Evolutionary conservation across 2,329 filamentous ascomycete genomes (phyloP).

Genomic region (Nemania bipapillata): DNA sequence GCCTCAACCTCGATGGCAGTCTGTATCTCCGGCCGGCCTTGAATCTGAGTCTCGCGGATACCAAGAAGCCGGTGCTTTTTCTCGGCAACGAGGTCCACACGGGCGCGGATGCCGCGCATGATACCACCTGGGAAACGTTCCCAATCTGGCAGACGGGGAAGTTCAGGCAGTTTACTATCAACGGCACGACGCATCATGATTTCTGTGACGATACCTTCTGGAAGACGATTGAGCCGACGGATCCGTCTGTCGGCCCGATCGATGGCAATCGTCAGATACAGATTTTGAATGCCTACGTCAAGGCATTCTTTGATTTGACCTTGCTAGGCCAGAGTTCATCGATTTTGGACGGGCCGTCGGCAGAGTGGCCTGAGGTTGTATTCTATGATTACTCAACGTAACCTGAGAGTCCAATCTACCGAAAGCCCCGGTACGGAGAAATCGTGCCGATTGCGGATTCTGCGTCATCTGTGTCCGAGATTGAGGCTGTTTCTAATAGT

Average conservation of each 20-base stretch:
- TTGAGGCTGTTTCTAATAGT: too few relatives aligned
- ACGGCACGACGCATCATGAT: slow-evolving; percentile 37
- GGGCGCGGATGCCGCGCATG: not conserved
- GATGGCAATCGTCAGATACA: slow-evolving; percentile 22
- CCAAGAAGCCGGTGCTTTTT: slow-evolving; percentile 17
- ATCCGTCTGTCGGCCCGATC: slow-evolving; percentile 33
- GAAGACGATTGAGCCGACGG: slow-evolving; percentile 34
- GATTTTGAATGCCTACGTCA: slow-evolving; percentile 27
- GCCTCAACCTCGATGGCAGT: slow-evolving; percentile 44
- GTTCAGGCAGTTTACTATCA: slow-evolving; percentile 25
- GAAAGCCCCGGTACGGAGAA: too few relatives aligned
- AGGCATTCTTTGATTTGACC: slow-evolving; percentile 30
- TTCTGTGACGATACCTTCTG: slow-evolving; percentile 40
- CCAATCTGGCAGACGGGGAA: slow-evolving; percentile 35
- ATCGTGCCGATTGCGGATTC: too few relatives aligned
- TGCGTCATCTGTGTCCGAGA: too few relatives aligned
- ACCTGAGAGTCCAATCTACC: not conserved
- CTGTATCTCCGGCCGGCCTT: slow-evolving; percentile 15
- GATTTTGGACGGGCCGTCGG: slow-evolving; percentile 32
- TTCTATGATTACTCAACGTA: not conserved
- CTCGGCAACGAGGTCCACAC: slow-evolving; percentile 22
- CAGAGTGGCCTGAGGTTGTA: slow-evolving; percentile 21
- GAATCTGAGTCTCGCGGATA: slow-evolving; percentile 25
- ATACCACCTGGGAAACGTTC: slow-evolving; percentile 41
- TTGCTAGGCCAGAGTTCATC: slow-evolving; percentile 29